Conservation (phyloP, 768 basidiomycete genomes). For the Daedalea quercina region DNA sequence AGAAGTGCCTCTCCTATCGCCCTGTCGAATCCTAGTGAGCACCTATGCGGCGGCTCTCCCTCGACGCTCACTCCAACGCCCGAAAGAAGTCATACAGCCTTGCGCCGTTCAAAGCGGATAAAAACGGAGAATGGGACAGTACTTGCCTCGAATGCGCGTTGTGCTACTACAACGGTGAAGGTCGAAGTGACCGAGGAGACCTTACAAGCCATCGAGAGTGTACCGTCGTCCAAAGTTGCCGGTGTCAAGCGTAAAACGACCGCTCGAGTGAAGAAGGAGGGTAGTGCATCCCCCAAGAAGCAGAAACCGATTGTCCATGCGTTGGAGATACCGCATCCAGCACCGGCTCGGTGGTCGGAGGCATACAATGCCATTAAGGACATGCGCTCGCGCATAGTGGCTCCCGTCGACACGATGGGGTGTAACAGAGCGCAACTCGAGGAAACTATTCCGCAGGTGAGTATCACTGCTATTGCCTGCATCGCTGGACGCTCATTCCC, state of each 20-base stretch:
- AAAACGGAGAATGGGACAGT: background rate
- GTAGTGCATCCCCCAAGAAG: conserved; percentile 8
- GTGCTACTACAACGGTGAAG: background rate
- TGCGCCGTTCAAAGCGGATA: conserved; percentile 4
- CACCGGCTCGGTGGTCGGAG: conserved; percentile 24
- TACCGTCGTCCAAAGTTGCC: background rate
- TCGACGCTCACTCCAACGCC: background rate
- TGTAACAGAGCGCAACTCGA: conserved; percentile 64
- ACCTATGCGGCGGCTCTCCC: background rate
- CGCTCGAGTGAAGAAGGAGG: background rate
- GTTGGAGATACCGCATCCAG: conserved; percentile 13
- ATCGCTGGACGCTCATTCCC: background rate
- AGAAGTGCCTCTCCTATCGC: conserved; percentile 1
- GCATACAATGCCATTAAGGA: conserved; percentile 65
- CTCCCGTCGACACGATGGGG: conserved; percentile 93
- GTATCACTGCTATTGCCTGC: background rate
- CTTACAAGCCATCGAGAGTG: too few species aligned
- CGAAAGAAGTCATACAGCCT: background rate
- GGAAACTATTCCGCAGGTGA: conserved; percentile 62
- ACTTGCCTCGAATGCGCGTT: background rate
- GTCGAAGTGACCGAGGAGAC: background rate
- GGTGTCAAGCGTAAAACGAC: background rate
- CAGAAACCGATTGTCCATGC: conserved; percentile 9
- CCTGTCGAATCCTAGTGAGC: background rate
- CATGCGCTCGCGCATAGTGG: conserved; percentile 66